Evolutionary conservation across 805 yeast genomes (phyloP), one percentile per base, ranked within the genome.

Genomic region (Hanseniaspora lachancei): DNA sequence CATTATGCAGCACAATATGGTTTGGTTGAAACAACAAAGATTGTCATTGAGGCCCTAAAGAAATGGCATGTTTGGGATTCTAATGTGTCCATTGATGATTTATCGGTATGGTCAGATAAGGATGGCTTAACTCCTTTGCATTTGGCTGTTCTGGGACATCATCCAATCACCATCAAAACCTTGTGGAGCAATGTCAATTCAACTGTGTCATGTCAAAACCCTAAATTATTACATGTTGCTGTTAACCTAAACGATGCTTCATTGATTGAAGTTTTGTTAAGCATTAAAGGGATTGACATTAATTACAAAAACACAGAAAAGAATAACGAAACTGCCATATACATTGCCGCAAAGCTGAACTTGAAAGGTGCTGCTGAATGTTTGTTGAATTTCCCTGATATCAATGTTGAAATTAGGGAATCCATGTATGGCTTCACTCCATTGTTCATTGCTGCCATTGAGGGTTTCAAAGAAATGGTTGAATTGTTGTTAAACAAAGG

Each of bases 1-100:
- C 97, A 91, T 69, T 89, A 89, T 66, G 82, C 95, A 20, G 82
- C 93, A 2, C 93, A 87, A 62, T 88, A 81, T 66, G 97, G 97
- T 0, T 72, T 89, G 56, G 79, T 77, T 57, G 79, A 77, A 52
- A 79, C 83, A 39, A 74, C 87, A 2, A 70, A 71, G 15, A 72
- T 80, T 27, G 73, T 89, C 35, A 70, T 89, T 16, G 73, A 74
- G 39, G 76, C 74, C 61, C 65, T 86, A 57, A 69, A 72, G 57
- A 68, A 75, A 44, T 85, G 95, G 91, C 69, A 72, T 2, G 74
- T 80, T 54, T 76, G 80, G 72, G 73, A 76, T 59, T 67, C 71
- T 2, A 62, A 66, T 7, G 60, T 72, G 4, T 69, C 87, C 0
- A 74, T 84, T 49, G 91, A 84, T 69, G 78, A 77, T 62, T 65